Conservation (phyloP, 768 basidiomycete genomes). For the Mycena rebaudengoi region DNA sequence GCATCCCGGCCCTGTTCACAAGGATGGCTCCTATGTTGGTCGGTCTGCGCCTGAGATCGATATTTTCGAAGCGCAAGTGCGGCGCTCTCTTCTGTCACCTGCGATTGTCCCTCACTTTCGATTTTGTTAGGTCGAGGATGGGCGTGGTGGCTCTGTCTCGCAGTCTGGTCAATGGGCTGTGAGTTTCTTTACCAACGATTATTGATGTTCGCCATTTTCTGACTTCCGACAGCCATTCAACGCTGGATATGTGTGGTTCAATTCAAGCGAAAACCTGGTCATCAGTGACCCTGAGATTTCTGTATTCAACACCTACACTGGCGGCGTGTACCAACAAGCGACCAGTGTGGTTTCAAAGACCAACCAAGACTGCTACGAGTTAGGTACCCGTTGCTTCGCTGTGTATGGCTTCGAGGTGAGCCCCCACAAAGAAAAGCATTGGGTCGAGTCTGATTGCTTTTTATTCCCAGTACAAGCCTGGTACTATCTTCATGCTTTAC, state of each 20-base stretch:
- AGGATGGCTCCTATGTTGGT: constrained; percentile 84
- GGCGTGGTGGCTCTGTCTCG: constrained; percentile 64
- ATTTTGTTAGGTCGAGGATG: background rate
- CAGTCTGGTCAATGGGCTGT: constrained; percentile 87
- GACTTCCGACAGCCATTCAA: constrained; percentile 89
- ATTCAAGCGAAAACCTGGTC: constrained; percentile 62
- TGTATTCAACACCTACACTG: constrained; percentile 69
- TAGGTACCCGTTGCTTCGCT: constrained; percentile 56
- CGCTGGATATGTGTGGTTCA: constrained; percentile 71
- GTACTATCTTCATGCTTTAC: constrained; percentile 31
- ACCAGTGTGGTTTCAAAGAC: constrained; percentile 59
- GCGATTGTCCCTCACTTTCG: no score
- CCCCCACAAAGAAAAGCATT: constrained; percentile 46
- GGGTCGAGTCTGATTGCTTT: background rate
- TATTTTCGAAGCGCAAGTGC: constrained; percentile 73
- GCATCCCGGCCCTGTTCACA: constrained; percentile 86
- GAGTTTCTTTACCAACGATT: constrained; percentile 45
- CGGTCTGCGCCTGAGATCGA: constrained; percentile 91
- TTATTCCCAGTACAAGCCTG: constrained; percentile 53
- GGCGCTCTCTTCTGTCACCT: background rate
- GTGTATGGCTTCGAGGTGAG: constrained; percentile 67
- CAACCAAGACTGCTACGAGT: constrained; percentile 64
- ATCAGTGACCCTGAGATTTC: constrained; percentile 63
- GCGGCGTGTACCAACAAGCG: constrained; percentile 84
- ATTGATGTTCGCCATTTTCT: no score